Conservation (phyloP, 2,329 filamentous ascomycete species). For the Rhynchosporium secalis region DNA sequence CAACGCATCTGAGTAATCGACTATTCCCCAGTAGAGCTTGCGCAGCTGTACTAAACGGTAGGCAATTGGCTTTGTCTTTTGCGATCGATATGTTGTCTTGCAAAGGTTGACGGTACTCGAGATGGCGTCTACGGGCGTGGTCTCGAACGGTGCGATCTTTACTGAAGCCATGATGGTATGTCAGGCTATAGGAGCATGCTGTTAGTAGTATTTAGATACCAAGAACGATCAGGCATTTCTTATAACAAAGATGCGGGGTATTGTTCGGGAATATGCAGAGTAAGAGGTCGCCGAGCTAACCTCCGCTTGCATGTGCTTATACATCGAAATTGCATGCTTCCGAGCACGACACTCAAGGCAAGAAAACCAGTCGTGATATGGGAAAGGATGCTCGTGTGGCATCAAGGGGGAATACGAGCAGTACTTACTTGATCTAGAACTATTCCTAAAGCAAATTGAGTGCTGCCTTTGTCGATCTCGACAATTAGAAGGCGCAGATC, state of each 20-base stretch:
- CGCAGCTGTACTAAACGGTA: conserved; percentile 85
- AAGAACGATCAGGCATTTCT: no score
- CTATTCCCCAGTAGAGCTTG: conserved; percentile 91
- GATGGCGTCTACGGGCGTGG: conserved; percentile 68
- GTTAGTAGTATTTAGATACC: neutral
- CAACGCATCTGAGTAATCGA: conserved; percentile 73
- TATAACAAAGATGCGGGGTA: neutral
- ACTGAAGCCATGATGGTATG: conserved; percentile 26
- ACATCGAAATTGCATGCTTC: neutral
- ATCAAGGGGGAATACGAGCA: no score
- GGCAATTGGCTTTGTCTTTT: conserved; percentile 79
- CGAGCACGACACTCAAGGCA: neutral
- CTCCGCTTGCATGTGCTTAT: conserved; percentile 4
- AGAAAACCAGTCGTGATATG: no score
- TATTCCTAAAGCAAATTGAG: no score
- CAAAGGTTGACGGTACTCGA: conserved; percentile 58
- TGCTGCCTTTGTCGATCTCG: neutral
- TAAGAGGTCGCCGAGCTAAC: neutral
- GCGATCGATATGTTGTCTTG: conserved; percentile 70
- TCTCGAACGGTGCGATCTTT: conserved; percentile 48
- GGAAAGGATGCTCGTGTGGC: neutral
- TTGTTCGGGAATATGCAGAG: neutral
- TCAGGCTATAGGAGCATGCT: neutral
- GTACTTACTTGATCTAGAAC: no score
- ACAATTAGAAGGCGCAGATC: neutral